Evolutionary conservation across 768 basidiomycete species (phyloP), one percentile per base, ranked within the genome.

Genomic region (Crepidotus variabilis): DNA sequence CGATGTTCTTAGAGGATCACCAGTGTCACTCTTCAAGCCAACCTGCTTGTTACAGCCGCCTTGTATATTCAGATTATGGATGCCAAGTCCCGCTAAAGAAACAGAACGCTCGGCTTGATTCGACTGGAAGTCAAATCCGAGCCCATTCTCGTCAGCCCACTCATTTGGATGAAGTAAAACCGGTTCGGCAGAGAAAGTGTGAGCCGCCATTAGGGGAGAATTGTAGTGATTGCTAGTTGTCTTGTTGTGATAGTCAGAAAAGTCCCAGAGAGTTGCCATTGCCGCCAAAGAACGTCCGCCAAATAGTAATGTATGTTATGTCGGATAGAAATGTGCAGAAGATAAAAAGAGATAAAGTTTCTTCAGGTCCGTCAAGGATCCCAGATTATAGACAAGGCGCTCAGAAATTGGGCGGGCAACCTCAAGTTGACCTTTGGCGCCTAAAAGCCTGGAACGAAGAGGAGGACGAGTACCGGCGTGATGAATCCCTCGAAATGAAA

Each of bases 371-470:
- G 55, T 67, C 66, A 61, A 67, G 66, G 63, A 65, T 60, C 54
- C 54, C 32, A 22, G 39, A 52, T 33, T 23, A 58, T 50, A 49
- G 22, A 47, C 55, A 48, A 59, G 59, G 35, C 47, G 54, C 34
- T 50, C 35, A 51, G 24, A 21, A 18, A 52, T 36, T 61, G 51
- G 63, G 67, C 67, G 67, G 65, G 67, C 65, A 68, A 65, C 67
- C 48, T 68, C 67, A 66, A 68, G 67, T 63, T 68, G 57, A 55
- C 65, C 65, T 63, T 36, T 13, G 47, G 60, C 57, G 50, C 55
- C 56, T 21, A 51, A 50, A 52, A 32, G 46, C 23, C 54, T 28
- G 8, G 28, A 28, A 28, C 28, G 28, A 28, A 57, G 45, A 23
- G 45, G 51, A 32, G 23, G 24, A 18, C 33, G 50, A 51, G 33